Evolutionary conservation across 31 red algal genomes (phyloP).

Genomic region (Odonthalia washingtoniensis): DNA sequence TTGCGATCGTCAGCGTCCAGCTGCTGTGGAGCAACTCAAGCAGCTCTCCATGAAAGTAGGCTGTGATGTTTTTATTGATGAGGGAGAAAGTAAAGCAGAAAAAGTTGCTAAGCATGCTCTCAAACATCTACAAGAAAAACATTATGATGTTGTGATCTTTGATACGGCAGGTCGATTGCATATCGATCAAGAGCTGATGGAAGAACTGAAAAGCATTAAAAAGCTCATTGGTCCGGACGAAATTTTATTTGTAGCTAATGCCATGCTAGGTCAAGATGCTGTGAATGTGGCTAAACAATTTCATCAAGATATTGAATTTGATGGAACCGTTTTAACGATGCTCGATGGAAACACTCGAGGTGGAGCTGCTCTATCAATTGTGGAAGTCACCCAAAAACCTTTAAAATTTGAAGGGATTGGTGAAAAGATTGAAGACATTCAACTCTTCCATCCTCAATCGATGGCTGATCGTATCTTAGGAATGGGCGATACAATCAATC

Average conservation of each 20-base stretch:
- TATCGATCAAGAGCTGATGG: constrained; percentile 77
- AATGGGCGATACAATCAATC: constrained; percentile 76
- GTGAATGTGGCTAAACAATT: constrained; percentile 60
- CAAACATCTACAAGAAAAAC: constrained; percentile 35
- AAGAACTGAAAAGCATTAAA: constrained; percentile 57
- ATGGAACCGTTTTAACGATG: constrained; percentile 71
- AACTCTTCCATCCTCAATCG: constrained; percentile 68
- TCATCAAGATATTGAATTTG: constrained; percentile 43
- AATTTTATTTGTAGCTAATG: constrained; percentile 74
- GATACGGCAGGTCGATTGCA: constrained; percentile 80
- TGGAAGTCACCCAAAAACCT: constrained; percentile 50
- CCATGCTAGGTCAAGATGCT: constrained; percentile 83
- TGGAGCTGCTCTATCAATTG: constrained; percentile 77
- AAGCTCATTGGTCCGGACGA: constrained; percentile 45
- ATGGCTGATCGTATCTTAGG: constrained; percentile 70
- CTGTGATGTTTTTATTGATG: constrained; percentile 32
- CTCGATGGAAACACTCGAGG: constrained; percentile 82
- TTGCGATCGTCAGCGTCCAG: constrained; percentile 70
- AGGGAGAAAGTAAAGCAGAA: constrained; percentile 10
- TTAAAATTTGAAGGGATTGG: constrained; percentile 68
- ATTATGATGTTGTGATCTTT: constrained; percentile 65
- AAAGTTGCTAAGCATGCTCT: constrained; percentile 42
- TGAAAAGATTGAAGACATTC: constrained; percentile 65
- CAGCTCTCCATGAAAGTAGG: constrained; percentile 52
- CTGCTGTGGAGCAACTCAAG: constrained; percentile 65